Evolutionary conservation across 805 yeast species (phyloP), one percentile per base, ranked within the genome.

Genomic region (Dipodascus albidus): DNA sequence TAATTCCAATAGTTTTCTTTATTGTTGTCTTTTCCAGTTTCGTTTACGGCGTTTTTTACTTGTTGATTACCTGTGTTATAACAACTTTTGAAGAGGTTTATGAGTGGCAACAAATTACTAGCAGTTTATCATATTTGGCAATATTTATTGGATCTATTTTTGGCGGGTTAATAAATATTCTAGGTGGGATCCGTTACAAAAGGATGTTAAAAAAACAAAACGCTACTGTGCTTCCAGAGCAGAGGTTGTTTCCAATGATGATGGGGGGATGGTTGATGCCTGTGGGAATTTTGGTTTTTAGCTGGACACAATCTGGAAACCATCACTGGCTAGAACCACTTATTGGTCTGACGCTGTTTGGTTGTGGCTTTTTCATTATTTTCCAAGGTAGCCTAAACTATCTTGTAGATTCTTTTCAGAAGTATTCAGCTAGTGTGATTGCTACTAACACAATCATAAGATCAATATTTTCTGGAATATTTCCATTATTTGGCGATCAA

Each of bases 371-470:
- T 57, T 66, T 81, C 52, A 70, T 75, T 49, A 75, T 79, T 51
- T 81, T 82, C 72, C 79, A 78, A 58, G 80, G 83, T 4, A 74
- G 79, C 56, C 65, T 81, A 51, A 80, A 78, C 63, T 82, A 82
- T 60, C 68, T 82, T 55, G 78, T 82, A 50, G 86, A 82, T 63
- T 70, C 83, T 49, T 81, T 79, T 60, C 71, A 78, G 38, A 66
- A 72, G 48, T 76, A 73, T 57, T 79, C 85, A 8, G 86, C 86
- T 1, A 76, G 83, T 15, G 83, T 83, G 1, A 70, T 80, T 54
- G 84, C 87, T 2, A 84, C 82, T 3, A 80, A 80, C 58, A 78
- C 85, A 1, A 76, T 81, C 54, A 63, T 77, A 50, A 72, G 86
- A 63, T 79, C 85, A 0, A 65, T 74, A 3, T 76, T 80, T 65